Base-by-base conservation (phyloP, 768 basidiomycete species). In the Amanita pseudoporphyria region DNA sequence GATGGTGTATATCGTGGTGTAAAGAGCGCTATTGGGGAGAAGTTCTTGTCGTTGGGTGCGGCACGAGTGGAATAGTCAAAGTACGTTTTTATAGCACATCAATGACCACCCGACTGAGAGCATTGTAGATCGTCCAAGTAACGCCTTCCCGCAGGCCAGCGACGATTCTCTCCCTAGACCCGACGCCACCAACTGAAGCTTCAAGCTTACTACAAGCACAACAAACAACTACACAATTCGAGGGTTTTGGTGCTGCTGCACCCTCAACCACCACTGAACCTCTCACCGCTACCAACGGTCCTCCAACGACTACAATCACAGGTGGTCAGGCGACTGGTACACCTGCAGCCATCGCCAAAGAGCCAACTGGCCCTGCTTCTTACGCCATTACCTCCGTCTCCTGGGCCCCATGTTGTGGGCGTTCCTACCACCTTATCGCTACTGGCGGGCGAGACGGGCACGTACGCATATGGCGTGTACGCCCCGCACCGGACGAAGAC, bases 1-100 rank as follows among this genome's bases (percentile, higher is more conserved):
- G 88, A 1, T 97, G 92, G 92, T 86, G 83, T 50, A 65, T 99
- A 37, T 86, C 85, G 6, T 99, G 94, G 93, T 97, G 94, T 65
- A 90, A 91, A 60, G 96, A 98, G 58, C 75, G 78, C 53, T 96
- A 93, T 65, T 96, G 93, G 93, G 95, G 95, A 1, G 88, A 93
- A 60, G 60, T 95, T 16, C 71, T 97, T 43, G 92, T 91, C 7
- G 82, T 81, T 0, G 78, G 81, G 1, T 78, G 77, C 47, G 93
- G 92, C 1, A 72, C 78, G 1, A 77, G 71, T 51, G 87, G 88
- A 0, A 65, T 79, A 18, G 70, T 97, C 39, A 92, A 95, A 64
- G 91, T 93, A 6, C 16, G 7, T 16, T 21, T 54, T 36, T 22
- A 49, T 45, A 47, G 39, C 13, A 44, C 46, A 30, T 35, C 21